Percentiles rank a stretch among this genome's conserved stretches.
These are phyloP conservation scores for Neophaeococcomyces aloes DNA, from an alignment of 2,329 filamentous ascomycete genomes.

Conservation along the genomic window DNA sequence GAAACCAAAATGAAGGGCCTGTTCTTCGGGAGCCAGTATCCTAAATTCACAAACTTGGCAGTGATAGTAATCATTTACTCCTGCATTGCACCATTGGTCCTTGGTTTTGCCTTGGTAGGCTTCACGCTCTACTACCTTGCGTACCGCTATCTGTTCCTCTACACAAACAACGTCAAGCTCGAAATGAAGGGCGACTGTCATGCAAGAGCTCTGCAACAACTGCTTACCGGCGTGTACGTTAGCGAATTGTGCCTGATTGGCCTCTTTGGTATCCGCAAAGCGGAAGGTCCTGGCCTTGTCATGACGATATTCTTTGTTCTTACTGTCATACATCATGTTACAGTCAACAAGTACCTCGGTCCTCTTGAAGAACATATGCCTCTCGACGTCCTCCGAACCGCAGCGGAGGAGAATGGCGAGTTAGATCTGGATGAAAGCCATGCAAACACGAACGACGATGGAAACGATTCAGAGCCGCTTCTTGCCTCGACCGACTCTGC, in stretches of 20 bases:
- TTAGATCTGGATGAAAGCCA: constrained; percentile 27
- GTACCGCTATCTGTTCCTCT: constrained; percentile 84
- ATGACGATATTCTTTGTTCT: constrained; percentile 66
- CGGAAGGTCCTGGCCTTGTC: constrained; percentile 54
- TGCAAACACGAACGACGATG: constrained; percentile 7
- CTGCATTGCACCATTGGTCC: constrained; percentile 73
- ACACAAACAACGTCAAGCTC: constrained; percentile 67
- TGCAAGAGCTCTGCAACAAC: constrained; percentile 71
- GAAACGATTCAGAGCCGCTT: constrained; percentile 23
- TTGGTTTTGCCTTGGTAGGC: constrained; percentile 70
- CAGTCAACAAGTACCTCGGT: constrained; percentile 36
- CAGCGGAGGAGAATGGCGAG: constrained; percentile 38
- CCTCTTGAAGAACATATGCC: constrained; percentile 57
- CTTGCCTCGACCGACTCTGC: constrained; percentile 11
- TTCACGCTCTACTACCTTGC: constrained; percentile 73
- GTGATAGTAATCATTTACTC: constrained; percentile 81
- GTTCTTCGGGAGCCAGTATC: constrained; percentile 77
- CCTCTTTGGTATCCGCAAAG: constrained; percentile 51
- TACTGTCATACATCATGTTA: constrained; percentile 62
- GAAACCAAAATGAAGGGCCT: constrained; percentile 66
- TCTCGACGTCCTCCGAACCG: constrained; percentile 41
- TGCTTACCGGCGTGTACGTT: constrained; percentile 75
- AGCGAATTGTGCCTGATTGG: constrained; percentile 76
- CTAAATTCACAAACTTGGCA: constrained; percentile 69
- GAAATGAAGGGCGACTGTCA: constrained; percentile 86